Conservation (phyloP, 257 asterid species). For the Plantago ovata region DNA sequence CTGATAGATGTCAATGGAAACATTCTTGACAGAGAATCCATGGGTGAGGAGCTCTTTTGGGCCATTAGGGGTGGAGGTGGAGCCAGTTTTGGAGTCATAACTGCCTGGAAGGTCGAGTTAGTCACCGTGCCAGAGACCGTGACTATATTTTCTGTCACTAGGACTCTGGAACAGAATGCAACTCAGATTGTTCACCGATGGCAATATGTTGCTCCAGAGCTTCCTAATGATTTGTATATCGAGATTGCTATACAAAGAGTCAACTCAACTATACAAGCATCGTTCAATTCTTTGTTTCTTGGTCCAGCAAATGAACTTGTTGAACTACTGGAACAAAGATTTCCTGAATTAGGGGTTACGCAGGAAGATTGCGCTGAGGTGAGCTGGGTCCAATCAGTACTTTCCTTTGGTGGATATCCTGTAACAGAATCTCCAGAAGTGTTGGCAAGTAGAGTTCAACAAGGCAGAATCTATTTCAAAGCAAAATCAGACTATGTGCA, state of each 20-base stretch:
- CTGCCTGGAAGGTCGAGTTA: background rate
- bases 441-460: slow-evolving; percentile 12
- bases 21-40: background rate
- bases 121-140: background rate
- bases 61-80: slow-evolving; percentile 4
- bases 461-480: slow-evolving; percentile 12
- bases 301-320: slow-evolving; percentile 17
- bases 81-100: slow-evolving; percentile 4
- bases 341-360: slow-evolving; percentile 25
- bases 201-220: slow-evolving; percentile 7
- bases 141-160: background rate
- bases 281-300: slow-evolving; percentile 19
- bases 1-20: background rate
- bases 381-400: slow-evolving; percentile 25
- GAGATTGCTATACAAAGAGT: background rate
- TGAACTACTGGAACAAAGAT: slow-evolving; percentile 1
- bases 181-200: background rate
- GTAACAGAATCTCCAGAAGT: slow-evolving; percentile 2
- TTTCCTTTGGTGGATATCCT: slow-evolving; percentile 13
- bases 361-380: slow-evolving; percentile 22
- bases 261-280: slow-evolving; percentile 6
- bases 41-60: slow-evolving; percentile 1
- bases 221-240: background rate
- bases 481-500: slow-evolving; percentile 29
- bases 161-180: background rate